phyloP scores from a whole-genome alignment of 139 green algal species.

The Chlorella sorokiniana region DNA sequence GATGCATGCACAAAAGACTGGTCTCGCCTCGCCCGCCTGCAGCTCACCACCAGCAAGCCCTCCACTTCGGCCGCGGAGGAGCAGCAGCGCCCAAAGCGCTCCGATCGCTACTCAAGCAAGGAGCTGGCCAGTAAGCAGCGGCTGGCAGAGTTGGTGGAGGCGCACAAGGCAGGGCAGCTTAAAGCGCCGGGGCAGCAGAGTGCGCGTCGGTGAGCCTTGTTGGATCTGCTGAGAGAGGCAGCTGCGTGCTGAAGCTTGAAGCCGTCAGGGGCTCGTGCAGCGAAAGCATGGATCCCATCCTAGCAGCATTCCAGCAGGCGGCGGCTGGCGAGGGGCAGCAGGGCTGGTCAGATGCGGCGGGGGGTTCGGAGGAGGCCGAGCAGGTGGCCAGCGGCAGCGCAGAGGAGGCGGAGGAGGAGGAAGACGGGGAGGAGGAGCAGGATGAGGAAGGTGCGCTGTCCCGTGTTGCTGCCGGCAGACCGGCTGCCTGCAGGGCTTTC shows the following conservation, averaged over 20 bases:
- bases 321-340: not conserved
- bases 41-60: constrained; percentile 30
- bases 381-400: not conserved
- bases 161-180: constrained; percentile 3
- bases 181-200: constrained; percentile 8
- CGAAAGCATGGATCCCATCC: not conserved
- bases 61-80: not conserved
- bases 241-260: not conserved
- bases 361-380: not conserved
- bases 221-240: not conserved
- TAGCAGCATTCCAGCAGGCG: not conserved
- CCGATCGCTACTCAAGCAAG: constrained; percentile 14
- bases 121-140: constrained; percentile 20
- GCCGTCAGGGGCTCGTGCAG: not conserved
- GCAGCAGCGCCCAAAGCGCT: constrained; percentile 11
- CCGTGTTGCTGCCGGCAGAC: too few relatives aligned
- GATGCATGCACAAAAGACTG: too few relatives aligned
- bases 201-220: constrained; percentile 1
- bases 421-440: constrained; percentile 9
- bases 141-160: constrained; percentile 18
- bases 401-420: not conserved
- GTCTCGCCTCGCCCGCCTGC: too few relatives aligned
- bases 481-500: too few relatives aligned
- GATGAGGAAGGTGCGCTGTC: not conserved
- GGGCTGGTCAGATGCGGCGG: not conserved